These are phyloP conservation scores for Fusarium albidum DNA, from an alignment of 2,329 filamentous ascomycete species.

Conservation along the genomic window DNA sequence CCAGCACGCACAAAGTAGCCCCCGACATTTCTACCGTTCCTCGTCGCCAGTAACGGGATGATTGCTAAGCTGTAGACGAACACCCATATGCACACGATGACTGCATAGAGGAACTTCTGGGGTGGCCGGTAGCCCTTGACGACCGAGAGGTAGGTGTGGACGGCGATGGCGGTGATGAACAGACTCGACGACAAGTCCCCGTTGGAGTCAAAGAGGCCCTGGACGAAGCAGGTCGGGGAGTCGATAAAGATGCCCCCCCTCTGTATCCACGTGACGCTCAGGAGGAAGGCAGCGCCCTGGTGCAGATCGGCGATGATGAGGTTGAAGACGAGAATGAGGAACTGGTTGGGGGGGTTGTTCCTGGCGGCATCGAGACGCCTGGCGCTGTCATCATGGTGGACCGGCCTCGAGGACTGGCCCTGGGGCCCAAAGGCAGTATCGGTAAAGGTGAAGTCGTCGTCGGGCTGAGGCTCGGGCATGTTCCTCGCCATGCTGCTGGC, in stretches of 20 bases:
- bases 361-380: constrained; percentile 14
- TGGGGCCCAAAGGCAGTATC: constrained; percentile 14
- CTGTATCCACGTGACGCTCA: constrained; percentile 67
- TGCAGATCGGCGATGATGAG: constrained; percentile 72
- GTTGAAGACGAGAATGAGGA: constrained; percentile 75
- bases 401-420: constrained; percentile 12
- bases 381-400: constrained; percentile 9
- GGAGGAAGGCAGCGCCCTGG: constrained; percentile 68
- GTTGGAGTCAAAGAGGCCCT: constrained; percentile 73
- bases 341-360: constrained; percentile 62
- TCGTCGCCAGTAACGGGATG: constrained; percentile 55
- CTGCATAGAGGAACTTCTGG: constrained; percentile 57
- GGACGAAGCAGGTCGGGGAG: constrained; percentile 63
- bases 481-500: constrained; percentile 20
- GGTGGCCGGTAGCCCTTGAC: constrained; percentile 63
- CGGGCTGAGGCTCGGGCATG: constrained; percentile 25
- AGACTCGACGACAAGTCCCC: constrained; percentile 72
- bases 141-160: constrained; percentile 72
- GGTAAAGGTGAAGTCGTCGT: constrained; percentile 43
- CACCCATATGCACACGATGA: constrained; percentile 60
- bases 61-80: constrained; percentile 65
- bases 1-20: constrained; percentile 68
- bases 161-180: constrained; percentile 70
- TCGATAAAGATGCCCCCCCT: constrained; percentile 62
- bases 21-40: constrained; percentile 49